These are phyloP conservation scores for Curvularia hawaiiensis DNA, from an alignment of 2,329 filamentous ascomycete species.

Conservation along the genomic window DNA sequence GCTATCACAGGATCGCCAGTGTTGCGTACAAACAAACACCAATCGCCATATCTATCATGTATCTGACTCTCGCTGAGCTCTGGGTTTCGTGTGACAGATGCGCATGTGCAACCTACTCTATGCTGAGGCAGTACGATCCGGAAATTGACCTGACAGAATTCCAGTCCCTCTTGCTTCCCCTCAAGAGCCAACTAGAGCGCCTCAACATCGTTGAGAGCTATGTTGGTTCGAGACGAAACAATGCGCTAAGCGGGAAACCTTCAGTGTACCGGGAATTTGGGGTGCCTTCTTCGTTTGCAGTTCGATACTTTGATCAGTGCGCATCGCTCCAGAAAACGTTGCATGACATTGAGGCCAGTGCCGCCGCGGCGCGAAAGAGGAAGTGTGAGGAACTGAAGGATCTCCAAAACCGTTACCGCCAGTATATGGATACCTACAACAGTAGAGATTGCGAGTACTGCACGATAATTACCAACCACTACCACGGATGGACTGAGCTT, in stretches of 20 bases:
- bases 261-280: constrained; percentile 50
- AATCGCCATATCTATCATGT: constrained; percentile 58
- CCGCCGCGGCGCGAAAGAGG: constrained; percentile 27
- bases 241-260: constrained; percentile 21
- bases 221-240: constrained; percentile 42
- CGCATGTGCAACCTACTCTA: constrained; percentile 45
- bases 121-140: constrained; percentile 56
- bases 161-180: constrained; percentile 54
- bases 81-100: constrained; percentile 64
- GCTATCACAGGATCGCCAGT: constrained; percentile 23
- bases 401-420: constrained; percentile 17
- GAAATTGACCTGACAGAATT: constrained; percentile 51
- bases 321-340: constrained; percentile 46
- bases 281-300: constrained; percentile 50
- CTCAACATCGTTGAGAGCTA: constrained; percentile 57
- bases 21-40: constrained; percentile 50
- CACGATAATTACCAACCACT: constrained; percentile 1
- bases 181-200: constrained; percentile 53
- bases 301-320: constrained; percentile 56
- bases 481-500: constrained; percentile 9
- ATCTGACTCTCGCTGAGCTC: constrained; percentile 62
- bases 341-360: constrained; percentile 48
- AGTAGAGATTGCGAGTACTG: constrained; percentile 18
- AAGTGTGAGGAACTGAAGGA: constrained; percentile 30
- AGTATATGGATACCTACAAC: constrained; percentile 21